A percentile compares a stretch with the other conserved stretches of the same genome.
These are phyloP conservation scores for Rhodosporidiobolus odoratus DNA, from an alignment of 768 basidiomycete genomes.

Conservation along the genomic window DNA sequence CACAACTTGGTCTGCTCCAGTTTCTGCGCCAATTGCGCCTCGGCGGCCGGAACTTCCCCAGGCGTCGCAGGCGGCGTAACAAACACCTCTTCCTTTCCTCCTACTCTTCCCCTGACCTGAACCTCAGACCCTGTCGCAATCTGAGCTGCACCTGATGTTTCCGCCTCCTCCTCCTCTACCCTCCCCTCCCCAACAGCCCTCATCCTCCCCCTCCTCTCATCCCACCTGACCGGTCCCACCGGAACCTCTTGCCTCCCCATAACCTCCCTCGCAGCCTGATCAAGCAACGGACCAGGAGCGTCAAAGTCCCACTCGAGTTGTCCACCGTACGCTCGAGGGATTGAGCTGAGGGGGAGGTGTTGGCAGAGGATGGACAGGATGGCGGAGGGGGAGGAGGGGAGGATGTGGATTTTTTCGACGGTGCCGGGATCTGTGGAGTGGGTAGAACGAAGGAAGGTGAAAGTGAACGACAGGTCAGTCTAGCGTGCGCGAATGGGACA, in stretches of 20 bases:
- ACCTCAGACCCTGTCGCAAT: no score
- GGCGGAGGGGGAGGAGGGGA: conserved; percentile 42
- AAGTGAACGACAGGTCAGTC: not conserved
- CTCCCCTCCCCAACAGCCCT: not conserved
- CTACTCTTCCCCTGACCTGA: no score
- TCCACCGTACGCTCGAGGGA: conserved; percentile 72
- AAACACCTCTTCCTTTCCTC: no score
- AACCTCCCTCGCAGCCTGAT: conserved; percentile 48
- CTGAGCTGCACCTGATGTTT: no score
- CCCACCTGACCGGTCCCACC: conserved; percentile 29
- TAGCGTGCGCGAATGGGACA: no score
- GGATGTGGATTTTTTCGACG: conserved; percentile 65
- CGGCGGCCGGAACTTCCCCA: no score
- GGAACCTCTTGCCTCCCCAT: conserved; percentile 15
- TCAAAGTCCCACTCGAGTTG: conserved; percentile 65
- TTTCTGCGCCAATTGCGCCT: no score
- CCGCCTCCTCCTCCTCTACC: not conserved
- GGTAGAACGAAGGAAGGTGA: conserved; percentile 60
- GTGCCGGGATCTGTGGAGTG: conserved; percentile 59
- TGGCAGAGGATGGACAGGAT: conserved; percentile 49
- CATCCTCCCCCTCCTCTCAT: not conserved
- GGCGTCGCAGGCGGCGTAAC: no score
- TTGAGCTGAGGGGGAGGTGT: conserved; percentile 52
- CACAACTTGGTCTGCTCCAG: no score
- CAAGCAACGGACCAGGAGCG: conserved; percentile 59